phyloP scores from a whole-genome alignment of 129 eudicot genomes.

The Dittrichia graveolens region DNA sequence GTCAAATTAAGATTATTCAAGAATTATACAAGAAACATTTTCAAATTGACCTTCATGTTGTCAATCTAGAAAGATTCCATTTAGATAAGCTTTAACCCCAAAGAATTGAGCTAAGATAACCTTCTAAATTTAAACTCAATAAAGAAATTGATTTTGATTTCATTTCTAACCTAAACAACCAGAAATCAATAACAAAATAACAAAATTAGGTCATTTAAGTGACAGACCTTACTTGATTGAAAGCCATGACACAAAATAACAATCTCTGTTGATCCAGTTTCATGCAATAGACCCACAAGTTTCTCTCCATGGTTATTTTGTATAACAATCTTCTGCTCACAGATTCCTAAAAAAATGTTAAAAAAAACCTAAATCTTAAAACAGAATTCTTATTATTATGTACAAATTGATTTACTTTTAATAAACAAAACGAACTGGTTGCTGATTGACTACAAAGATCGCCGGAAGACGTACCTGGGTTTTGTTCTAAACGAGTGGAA shows the following conservation, averaged over 20 bases:
- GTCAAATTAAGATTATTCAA: not conserved
- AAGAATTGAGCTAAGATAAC: too few species aligned
- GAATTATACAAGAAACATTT: not conserved
- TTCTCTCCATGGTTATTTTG: conserved; percentile 62
- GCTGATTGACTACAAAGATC: conserved; percentile 1
- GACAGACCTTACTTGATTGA: conserved; percentile 62
- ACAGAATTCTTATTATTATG: not conserved
- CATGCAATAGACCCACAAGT: conserved; percentile 75
- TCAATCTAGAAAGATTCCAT: not conserved
- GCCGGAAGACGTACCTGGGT: conserved; percentile 25
- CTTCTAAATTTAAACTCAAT: too few species aligned
- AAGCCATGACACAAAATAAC: conserved; percentile 83
- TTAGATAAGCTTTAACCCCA: too few species aligned
- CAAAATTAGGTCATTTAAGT: too few species aligned
- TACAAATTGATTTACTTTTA: not conserved
- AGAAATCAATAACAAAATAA: too few species aligned
- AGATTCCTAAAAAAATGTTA: conserved; percentile 37
- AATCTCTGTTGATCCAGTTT: conserved; percentile 61
- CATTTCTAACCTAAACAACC: too few species aligned
- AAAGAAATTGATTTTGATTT: too few species aligned
- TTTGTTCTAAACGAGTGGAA: conserved; percentile 23
- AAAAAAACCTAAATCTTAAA: not conserved
- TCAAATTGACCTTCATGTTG: not conserved
- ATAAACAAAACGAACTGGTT: not conserved
- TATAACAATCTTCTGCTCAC: conserved; percentile 51